Conservation (phyloP, 768 basidiomycete species). For the Epithele typhae region DNA sequence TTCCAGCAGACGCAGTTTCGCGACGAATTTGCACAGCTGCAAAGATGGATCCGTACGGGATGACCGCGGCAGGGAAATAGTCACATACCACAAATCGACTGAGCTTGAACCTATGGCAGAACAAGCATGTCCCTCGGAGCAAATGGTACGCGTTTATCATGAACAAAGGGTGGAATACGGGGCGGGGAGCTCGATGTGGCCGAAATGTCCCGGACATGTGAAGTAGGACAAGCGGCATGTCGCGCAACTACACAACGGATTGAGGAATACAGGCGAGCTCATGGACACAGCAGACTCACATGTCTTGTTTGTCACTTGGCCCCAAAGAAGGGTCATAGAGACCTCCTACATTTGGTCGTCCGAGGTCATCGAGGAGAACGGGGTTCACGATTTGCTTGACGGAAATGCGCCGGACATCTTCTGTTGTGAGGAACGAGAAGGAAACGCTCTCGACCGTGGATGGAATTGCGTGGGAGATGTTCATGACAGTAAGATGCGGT, state of each 20-base stretch:
- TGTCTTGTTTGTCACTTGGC: conserved; percentile 81
- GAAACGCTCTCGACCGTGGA: conserved; percentile 80
- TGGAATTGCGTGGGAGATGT: conserved; percentile 86
- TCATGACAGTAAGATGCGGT: conserved; percentile 48
- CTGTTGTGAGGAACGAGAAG: conserved; percentile 87
- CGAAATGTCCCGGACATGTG: conserved; percentile 96
- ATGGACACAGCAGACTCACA: conserved; percentile 52
- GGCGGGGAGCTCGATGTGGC: conserved; percentile 96
- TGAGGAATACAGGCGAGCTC: conserved; percentile 10
- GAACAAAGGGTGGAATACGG: conserved; percentile 95
- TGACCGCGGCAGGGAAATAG: too few relatives aligned
- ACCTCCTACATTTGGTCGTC: conserved; percentile 86
- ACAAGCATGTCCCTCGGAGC: conserved; percentile 84
- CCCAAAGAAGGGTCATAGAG: conserved; percentile 95
- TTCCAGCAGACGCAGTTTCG: conserved; percentile 85
- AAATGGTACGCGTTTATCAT: conserved; percentile 88
- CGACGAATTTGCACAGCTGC: conserved; percentile 78
- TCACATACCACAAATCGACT: conserved; percentile 61
- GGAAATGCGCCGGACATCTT: conserved; percentile 90
- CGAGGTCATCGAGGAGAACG: conserved; percentile 87
- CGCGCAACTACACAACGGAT: conserved; percentile 58
- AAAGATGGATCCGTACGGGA: too few relatives aligned
- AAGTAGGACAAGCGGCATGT: conserved; percentile 93
- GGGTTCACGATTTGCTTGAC: conserved; percentile 97
- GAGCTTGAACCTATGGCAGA: conserved; percentile 90